Percentiles rank a stretch among this genome's conserved stretches.
Evolutionary conservation across 108 stramenopile species (phyloP).

Genomic region (Schizochytrium sp.): DNA sequence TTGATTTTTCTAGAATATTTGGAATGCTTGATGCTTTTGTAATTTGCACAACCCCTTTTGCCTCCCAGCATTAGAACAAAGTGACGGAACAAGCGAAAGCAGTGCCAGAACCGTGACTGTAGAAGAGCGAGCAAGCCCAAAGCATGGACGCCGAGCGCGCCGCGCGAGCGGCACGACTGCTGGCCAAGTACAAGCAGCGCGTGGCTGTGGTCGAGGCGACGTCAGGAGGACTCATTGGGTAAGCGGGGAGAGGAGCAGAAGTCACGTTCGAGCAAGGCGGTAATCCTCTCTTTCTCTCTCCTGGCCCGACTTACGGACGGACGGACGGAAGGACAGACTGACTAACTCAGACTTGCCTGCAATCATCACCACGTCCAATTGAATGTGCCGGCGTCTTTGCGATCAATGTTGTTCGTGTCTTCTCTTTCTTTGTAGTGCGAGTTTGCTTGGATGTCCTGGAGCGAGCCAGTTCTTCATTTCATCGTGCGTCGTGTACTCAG

Average conservation of each 20-base stretch:
- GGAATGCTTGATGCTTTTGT: no score
- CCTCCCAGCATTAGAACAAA: no score
- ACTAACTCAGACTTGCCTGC: not conserved
- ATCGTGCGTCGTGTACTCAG: not conserved
- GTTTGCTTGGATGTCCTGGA: not conserved
- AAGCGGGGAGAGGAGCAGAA: not conserved
- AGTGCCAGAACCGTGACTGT: no score
- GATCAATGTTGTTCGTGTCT: not conserved
- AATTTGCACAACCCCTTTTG: no score
- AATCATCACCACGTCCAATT: no score
- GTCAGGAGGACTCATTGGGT: not conserved
- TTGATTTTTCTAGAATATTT: no score
- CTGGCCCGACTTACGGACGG: not conserved
- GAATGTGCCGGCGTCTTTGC: not conserved
- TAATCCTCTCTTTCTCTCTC: not conserved
- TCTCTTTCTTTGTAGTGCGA: not conserved
- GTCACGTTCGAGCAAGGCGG: no score
- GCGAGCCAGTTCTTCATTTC: not conserved
- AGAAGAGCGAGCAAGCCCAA: no score
- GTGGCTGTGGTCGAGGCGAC: slow-evolving; percentile 7
- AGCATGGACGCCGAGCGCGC: not conserved
- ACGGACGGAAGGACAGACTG: not conserved
- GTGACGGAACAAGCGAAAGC: no score
- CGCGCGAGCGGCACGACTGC: not conserved
- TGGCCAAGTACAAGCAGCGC: not conserved